Percentiles rank a stretch among this genome's conserved stretches.
These are phyloP conservation scores for Musa balbisiana DNA, from an alignment of 202 grass and related monocot species.

Conservation along the genomic window DNA sequence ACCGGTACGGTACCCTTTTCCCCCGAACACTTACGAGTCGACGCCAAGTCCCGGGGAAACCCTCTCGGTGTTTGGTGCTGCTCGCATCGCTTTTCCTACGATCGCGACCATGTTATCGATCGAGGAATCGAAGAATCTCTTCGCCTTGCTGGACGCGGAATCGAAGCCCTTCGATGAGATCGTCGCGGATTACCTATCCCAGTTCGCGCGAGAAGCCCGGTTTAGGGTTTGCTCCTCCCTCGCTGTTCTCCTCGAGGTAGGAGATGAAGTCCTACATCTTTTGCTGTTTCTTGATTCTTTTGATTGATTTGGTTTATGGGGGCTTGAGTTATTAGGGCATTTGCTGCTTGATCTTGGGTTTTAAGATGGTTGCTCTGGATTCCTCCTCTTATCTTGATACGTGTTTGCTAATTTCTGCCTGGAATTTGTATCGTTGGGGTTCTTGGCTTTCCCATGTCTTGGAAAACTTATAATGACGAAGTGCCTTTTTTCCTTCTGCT, in stretches of 20 bases:
- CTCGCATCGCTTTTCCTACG: not conserved
- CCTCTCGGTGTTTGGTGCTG: not conserved
- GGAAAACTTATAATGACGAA: no score
- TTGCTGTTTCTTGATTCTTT: not conserved
- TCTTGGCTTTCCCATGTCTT: no score
- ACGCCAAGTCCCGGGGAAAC: not conserved
- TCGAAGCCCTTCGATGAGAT: slow-evolving; percentile 54
- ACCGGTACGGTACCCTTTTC: not conserved
- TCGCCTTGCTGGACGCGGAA: slow-evolving; percentile 41
- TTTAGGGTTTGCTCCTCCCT: slow-evolving; percentile 54
- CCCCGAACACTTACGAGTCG: not conserved
- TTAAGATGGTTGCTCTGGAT: not conserved
- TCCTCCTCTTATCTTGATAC: not conserved
- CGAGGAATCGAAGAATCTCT: slow-evolving; percentile 47
- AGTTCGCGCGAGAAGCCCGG: slow-evolving; percentile 48
- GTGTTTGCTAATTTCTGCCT: not conserved
- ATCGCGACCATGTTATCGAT: slow-evolving; percentile 1
- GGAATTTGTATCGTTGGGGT: no score
- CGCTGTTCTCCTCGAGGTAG: slow-evolving; percentile 50
- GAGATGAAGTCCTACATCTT: not conserved
- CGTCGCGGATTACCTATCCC: slow-evolving; percentile 47
- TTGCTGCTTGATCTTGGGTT: not conserved
- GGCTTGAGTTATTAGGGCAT: not conserved
- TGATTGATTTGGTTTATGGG: not conserved
- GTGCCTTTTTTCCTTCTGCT: no score